Percentiles rank a stretch among this genome's conserved stretches.
Conservation (phyloP, 1,284 basidiomycete genomes). For the Meira nashicola region DNA sequence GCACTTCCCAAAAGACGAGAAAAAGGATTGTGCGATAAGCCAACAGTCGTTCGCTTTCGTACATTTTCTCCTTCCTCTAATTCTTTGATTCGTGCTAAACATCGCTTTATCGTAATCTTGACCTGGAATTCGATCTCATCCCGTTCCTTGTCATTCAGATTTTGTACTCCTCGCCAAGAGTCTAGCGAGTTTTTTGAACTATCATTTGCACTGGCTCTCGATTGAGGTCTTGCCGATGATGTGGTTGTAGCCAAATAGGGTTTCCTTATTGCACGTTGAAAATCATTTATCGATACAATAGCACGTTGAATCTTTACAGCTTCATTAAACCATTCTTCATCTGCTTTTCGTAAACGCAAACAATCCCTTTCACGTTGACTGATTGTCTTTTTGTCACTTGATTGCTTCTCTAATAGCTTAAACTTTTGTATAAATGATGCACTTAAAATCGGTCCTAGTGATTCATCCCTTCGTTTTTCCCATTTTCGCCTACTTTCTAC, state of each 20-base stretch:
- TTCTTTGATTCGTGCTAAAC: conserved; percentile 74
- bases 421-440: not conserved
- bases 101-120: conserved; percentile 71
- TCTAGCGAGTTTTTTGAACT: conserved; percentile 2
- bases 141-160: conserved; percentile 73
- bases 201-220: not conserved
- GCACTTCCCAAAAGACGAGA: conserved; percentile 59
- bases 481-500: not conserved
- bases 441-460: not conserved
- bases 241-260: conserved; percentile 1
- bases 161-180: conserved; percentile 54
- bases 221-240: not conserved
- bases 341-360: conserved; percentile 5
- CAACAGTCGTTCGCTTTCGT: conserved; percentile 25
- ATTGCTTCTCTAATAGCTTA: not conserved
- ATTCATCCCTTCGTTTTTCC: conserved; percentile 1
- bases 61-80: conserved; percentile 74
- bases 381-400: not conserved
- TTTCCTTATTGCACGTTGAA: not conserved
- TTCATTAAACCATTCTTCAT: conserved; percentile 11
- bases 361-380: conserved; percentile 2
- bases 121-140: conserved; percentile 87
- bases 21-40: conserved; percentile 14
- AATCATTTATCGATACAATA: not conserved
- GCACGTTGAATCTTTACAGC: conserved; percentile 5